Conservation (phyloP, 768 basidiomycete genomes). For the Amyloporia xantha region DNA sequence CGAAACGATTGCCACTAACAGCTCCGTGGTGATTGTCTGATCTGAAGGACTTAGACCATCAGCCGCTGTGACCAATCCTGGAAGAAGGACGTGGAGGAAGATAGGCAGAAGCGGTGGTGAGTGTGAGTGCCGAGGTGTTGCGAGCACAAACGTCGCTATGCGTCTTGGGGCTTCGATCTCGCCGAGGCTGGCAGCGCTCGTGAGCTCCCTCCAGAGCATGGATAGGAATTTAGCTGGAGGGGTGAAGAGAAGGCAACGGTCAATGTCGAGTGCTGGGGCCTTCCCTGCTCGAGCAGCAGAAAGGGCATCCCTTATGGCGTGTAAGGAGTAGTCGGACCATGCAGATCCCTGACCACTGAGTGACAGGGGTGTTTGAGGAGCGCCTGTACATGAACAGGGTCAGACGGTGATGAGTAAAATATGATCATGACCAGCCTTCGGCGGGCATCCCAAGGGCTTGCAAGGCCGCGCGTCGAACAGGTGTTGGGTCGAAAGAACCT, state of each 20-base stretch:
- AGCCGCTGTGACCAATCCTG: slow-evolving; percentile 47
- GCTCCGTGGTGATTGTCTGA: slow-evolving; percentile 50
- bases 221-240: slow-evolving; percentile 58
- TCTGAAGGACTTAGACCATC: slow-evolving; percentile 51
- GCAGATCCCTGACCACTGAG: not conserved
- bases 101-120: slow-evolving; percentile 65
- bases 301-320: slow-evolving; percentile 52
- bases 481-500: slow-evolving; percentile 19
- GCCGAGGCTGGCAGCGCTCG: slow-evolving; percentile 44
- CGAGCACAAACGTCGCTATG: slow-evolving; percentile 61
- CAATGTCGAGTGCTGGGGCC: slow-evolving; percentile 57
- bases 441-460: slow-evolving; percentile 27
- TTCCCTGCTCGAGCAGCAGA: slow-evolving; percentile 53
- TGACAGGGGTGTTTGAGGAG: not conserved
- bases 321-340: slow-evolving; percentile 48
- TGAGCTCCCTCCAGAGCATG: slow-evolving; percentile 63
- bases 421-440: slow-evolving; percentile 13
- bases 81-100: slow-evolving; percentile 64
- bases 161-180: slow-evolving; percentile 59
- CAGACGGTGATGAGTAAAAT: not conserved
- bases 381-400: not conserved
- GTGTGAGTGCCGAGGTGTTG: slow-evolving; percentile 47
- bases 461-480: slow-evolving; percentile 33
- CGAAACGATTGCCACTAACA: slow-evolving; percentile 57
- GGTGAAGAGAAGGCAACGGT: slow-evolving; percentile 53